Evolutionary conservation across 768 basidiomycete genomes (phyloP), one percentile per base, ranked within the genome.

Genomic region (Tubosaeta brunneosetosa): DNA sequence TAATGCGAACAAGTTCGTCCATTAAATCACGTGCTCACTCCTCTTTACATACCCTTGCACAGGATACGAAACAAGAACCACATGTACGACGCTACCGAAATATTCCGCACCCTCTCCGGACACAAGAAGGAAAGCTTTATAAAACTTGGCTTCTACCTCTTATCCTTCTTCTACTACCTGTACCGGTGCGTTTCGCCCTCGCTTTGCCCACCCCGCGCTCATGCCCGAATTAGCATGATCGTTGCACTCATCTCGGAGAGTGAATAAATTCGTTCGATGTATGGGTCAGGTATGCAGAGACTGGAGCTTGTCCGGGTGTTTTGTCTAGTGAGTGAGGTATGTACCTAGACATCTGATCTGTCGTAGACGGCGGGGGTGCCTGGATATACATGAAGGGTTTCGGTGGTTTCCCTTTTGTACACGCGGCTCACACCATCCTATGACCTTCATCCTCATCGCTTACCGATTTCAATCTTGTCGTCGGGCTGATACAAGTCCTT

Each of bases 81-180:
- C 74, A 95, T 97, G 92, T 98, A 97, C 67, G 97, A 99, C 67
- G 97, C 97, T 50, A 98, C 95, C 22, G 97, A 99, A 74, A 99
- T 98, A 59, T 99, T 99, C 81, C 83, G 97, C 60, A 93, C 94
- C 51, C 74, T 98, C 44, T 82, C 87, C 13, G 84, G 80, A 37
- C 97, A 98, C 74, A 99, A 99, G 77, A 97, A 92, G 66, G 95
- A 94, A 74, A 86, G 86, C 61, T 95, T 97, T 66, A 79, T 94
- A 71, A 97, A 95, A 74, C 85, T 97, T 50, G 93, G 91, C 11
- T 93, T 93, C 73, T 94, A 92, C 68, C 83, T 93, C 58, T 77
- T 93, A 52, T 91, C 90, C 51, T 91, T 91, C 77, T 91, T 92
- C 78, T 91, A 89, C 70, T 93, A 93, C 64, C 83, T 93, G 60